Percentiles rank a stretch among this genome's conserved stretches.
Conservation (phyloP, 345 rosid species). For the Zanthoxylum bungeanum region DNA sequence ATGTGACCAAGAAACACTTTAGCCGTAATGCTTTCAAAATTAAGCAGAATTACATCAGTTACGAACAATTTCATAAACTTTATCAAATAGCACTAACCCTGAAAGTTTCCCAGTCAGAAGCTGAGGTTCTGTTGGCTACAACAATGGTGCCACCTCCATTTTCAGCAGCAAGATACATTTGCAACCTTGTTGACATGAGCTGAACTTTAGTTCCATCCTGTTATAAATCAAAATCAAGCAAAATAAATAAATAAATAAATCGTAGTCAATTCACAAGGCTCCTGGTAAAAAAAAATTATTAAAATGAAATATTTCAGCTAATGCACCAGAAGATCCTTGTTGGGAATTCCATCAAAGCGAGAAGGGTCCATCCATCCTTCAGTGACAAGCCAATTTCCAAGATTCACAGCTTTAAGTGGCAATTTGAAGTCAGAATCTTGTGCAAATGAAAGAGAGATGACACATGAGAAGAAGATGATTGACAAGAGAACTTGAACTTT, state of each 20-base stretch:
- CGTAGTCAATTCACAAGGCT: too few relatives aligned
- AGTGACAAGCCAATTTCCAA: constrained; percentile 26
- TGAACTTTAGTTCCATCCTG: constrained; percentile 42
- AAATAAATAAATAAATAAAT: too few relatives aligned
- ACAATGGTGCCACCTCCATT: constrained; percentile 28
- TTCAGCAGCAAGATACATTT: constrained; percentile 7
- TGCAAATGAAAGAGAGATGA: background rate
- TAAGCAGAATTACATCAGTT: background rate
- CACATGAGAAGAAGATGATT: background rate
- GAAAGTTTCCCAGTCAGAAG: constrained; percentile 41
- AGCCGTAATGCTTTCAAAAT: background rate
- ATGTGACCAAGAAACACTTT: background rate
- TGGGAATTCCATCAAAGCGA: constrained; percentile 29
- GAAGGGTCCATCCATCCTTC: constrained; percentile 35
- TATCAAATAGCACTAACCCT: constrained; percentile 12
- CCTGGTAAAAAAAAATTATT: too few relatives aligned
- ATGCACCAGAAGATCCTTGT: constrained; percentile 33
- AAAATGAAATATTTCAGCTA: too few relatives aligned
- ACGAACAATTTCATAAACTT: background rate
- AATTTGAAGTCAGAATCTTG: background rate
- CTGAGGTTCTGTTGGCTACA: constrained; percentile 25
- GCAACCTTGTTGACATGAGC: constrained; percentile 28
- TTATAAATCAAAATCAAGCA: background rate
- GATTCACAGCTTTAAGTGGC: constrained; percentile 23
- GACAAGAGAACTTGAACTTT: background rate